These are phyloP conservation scores for Ogataea corticis DNA, from an alignment of 805 yeast genomes.

Conservation along the genomic window DNA sequence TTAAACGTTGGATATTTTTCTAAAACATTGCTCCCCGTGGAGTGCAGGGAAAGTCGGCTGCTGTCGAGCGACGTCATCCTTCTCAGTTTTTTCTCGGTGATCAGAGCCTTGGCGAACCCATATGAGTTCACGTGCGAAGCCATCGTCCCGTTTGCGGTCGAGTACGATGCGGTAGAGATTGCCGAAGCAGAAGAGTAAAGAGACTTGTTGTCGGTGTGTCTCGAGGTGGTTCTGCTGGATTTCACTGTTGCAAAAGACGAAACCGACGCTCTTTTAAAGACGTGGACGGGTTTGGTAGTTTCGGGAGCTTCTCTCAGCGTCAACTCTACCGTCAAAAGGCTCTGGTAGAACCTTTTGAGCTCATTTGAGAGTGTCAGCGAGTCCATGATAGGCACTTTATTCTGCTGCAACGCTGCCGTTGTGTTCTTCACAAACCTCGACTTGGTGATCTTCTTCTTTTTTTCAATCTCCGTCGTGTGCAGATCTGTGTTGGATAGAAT, in stretches of 20 bases:
- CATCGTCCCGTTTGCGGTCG: not conserved
- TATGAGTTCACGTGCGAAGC: slow-evolving; percentile 11
- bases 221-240: slow-evolving; percentile 1
- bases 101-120: slow-evolving; percentile 31
- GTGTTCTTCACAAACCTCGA: slow-evolving; percentile 53
- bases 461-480: slow-evolving; percentile 52
- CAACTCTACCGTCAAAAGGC: slow-evolving; percentile 38
- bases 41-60: slow-evolving; percentile 17
- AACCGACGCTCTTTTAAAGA: slow-evolving; percentile 9
- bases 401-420: slow-evolving; percentile 42
- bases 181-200: slow-evolving; percentile 8
- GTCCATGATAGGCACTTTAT: slow-evolving; percentile 22
- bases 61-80: slow-evolving; percentile 22
- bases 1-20: slow-evolving; percentile 13
- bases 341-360: slow-evolving; percentile 46
- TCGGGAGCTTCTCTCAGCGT: slow-evolving; percentile 10
- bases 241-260: slow-evolving; percentile 10
- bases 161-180: not conserved
- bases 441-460: slow-evolving; percentile 39
- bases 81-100: slow-evolving; percentile 25
- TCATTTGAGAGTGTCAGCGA: slow-evolving; percentile 37
- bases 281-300: not conserved
- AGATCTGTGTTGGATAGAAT: slow-evolving; percentile 76
- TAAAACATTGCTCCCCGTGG: slow-evolving; percentile 12
- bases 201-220: slow-evolving; percentile 12